Evolutionary conservation across 2,329 filamentous ascomycete species (phyloP).

Genomic region (Pseudogymnoascus sp.): DNA sequence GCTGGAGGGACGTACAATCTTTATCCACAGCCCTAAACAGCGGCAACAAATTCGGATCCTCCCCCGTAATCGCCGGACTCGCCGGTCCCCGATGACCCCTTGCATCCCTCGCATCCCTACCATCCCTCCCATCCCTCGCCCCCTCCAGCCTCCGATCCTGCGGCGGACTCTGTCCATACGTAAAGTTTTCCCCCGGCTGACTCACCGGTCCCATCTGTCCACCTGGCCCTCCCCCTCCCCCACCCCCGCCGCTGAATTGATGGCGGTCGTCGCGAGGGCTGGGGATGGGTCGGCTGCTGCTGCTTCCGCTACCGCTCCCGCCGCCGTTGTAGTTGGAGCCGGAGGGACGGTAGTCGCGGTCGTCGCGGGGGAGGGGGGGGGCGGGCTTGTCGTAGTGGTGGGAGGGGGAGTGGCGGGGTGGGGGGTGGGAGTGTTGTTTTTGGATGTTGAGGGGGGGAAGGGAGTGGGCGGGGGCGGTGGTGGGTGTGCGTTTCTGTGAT

Average conservation of each 20-base stretch:
- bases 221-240: neutral
- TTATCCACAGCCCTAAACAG: constrained; percentile 90
- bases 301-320: constrained; percentile 11
- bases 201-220: neutral
- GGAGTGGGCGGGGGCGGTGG: neutral
- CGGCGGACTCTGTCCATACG: neutral
- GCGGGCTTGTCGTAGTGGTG: constrained; percentile 43
- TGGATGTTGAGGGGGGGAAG: constrained; percentile 8
- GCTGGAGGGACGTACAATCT: constrained; percentile 44
- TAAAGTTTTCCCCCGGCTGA: neutral
- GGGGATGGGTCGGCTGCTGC: constrained; percentile 4
- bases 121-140: neutral
- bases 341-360: constrained; percentile 22
- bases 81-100: neutral
- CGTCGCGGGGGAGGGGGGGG: constrained; percentile 33
- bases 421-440: constrained; percentile 26
- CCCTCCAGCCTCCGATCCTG: neutral
- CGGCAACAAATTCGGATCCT: constrained; percentile 68
- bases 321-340: constrained; percentile 9
- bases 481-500: constrained; percentile 3
- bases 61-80: constrained; percentile 18
- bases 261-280: neutral
- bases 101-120: neutral
- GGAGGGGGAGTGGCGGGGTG: neutral
- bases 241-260: neutral